Conservation (phyloP, 2,329 filamentous ascomycete genomes). For the Stachybotrys chartarum region DNA sequence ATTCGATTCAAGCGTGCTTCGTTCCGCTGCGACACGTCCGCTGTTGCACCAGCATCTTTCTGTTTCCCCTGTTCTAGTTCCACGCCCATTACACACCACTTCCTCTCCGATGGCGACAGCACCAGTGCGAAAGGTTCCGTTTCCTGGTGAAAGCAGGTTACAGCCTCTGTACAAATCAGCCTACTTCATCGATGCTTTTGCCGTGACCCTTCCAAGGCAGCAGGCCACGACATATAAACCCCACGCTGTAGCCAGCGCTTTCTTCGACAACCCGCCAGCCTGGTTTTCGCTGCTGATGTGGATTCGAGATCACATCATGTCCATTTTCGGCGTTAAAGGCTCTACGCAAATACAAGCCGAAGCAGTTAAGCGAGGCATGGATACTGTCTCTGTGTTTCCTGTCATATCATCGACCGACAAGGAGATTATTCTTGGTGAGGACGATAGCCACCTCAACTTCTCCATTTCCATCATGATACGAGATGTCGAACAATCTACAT, state of each 20-base stretch:
- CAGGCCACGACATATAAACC: background rate
- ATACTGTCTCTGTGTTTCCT: background rate
- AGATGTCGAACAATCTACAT: background rate
- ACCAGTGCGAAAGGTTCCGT: background rate
- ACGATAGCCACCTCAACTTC: background rate
- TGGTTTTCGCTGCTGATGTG: background rate
- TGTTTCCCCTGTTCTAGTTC: no score
- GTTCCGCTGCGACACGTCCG: no score
- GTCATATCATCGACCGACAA: background rate
- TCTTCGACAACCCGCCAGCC: background rate
- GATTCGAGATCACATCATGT: background rate
- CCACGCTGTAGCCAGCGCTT: background rate
- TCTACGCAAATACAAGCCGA: background rate
- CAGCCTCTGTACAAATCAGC: background rate
- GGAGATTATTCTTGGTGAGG: background rate
- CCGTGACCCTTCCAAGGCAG: background rate
- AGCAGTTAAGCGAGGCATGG: background rate
- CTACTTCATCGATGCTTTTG: background rate
- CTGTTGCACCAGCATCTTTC: no score
- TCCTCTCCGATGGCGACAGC: background rate
- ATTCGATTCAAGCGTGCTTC: no score
- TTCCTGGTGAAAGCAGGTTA: background rate
- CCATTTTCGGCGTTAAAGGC: background rate
- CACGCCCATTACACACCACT: no score
- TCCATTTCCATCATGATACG: background rate